Percentiles rank a stretch among this genome's conserved stretches.
Evolutionary conservation across 441 rosid genomes (phyloP).

Genomic region (Francoa sonchifolia): DNA sequence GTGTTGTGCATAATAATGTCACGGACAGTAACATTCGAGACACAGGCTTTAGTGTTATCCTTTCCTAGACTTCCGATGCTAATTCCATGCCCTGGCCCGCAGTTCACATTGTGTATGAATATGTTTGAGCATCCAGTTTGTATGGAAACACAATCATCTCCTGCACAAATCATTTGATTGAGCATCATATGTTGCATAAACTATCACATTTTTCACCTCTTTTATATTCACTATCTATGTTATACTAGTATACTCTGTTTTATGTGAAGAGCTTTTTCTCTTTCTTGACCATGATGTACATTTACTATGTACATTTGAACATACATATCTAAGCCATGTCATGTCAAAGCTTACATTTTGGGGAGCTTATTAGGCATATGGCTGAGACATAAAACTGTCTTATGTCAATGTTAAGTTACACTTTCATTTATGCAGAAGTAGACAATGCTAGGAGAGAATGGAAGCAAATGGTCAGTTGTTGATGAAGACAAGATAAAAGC

Average conservation of each 20-base stretch:
- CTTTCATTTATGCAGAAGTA: constrained; percentile 8
- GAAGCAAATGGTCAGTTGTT: constrained; percentile 12
- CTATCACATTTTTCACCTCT: too few relatives aligned
- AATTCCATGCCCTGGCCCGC: constrained; percentile 98
- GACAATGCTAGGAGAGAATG: constrained; percentile 5
- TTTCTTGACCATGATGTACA: too few relatives aligned
- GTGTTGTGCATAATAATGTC: constrained; percentile 78
- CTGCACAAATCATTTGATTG: constrained; percentile 33
- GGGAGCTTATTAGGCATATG: too few relatives aligned
- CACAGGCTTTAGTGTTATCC: constrained; percentile 82
- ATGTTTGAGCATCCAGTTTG: constrained; percentile 92
- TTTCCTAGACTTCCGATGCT: constrained; percentile 91
- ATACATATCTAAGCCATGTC: too few relatives aligned
- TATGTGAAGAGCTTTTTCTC: too few relatives aligned
- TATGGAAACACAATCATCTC: constrained; percentile 90
- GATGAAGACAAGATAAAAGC: constrained; percentile 21
- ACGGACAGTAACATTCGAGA: constrained; percentile 78
- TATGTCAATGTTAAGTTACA: constrained; percentile 9
- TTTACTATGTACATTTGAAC: too few relatives aligned
- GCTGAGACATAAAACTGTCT: too few relatives aligned
- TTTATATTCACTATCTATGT: not conserved
- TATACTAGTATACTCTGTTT: not conserved
- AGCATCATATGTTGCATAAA: too few relatives aligned
- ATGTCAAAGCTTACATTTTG: too few relatives aligned
- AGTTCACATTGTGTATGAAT: constrained; percentile 65